Conservation (phyloP, 495 filamentous ascomycete genomes). For the Echria macrotheca region DNA sequence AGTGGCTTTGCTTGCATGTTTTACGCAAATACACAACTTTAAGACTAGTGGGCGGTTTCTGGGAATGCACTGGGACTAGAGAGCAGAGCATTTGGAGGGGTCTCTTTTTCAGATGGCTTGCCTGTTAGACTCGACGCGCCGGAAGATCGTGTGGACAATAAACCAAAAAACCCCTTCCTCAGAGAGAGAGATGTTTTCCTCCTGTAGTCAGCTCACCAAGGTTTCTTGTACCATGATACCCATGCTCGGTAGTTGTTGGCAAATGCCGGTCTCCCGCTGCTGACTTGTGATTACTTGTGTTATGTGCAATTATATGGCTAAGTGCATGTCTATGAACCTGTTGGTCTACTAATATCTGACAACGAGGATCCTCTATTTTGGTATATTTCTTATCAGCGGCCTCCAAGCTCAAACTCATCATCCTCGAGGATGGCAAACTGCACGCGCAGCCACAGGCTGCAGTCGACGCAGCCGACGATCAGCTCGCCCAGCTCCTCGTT, state of each 20-base stretch:
- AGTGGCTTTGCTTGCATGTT: conserved; percentile 49
- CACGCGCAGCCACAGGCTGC: conserved; percentile 76
- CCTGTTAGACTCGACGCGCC: conserved; percentile 44
- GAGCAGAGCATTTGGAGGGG: conserved; percentile 36
- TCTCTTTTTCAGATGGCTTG: conserved; percentile 38
- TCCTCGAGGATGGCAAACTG: conserved; percentile 58
- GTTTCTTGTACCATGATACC: background rate
- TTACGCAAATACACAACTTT: conserved; percentile 44
- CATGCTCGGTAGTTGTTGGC: background rate
- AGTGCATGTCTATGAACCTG: too few species aligned
- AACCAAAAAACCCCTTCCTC: conserved; percentile 33
- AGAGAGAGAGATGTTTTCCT: background rate
- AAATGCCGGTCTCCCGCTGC: too few species aligned
- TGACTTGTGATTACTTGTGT: too few species aligned
- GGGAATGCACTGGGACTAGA: conserved; percentile 31
- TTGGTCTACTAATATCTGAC: too few species aligned
- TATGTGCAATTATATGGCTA: too few species aligned
- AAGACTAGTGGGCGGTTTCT: conserved; percentile 35
- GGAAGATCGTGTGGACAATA: conserved; percentile 35
- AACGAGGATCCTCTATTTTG: too few species aligned
- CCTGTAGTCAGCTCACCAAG: too few species aligned
- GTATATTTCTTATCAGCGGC: background rate
- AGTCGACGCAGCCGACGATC: conserved; percentile 71
- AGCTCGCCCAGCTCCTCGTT: conserved; percentile 59
- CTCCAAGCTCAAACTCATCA: conserved; percentile 18